Evolutionary conservation across 2,329 filamentous ascomycete species (phyloP), one percentile per base, ranked within the genome.

Genomic region (Aspergillus proliferans): DNA sequence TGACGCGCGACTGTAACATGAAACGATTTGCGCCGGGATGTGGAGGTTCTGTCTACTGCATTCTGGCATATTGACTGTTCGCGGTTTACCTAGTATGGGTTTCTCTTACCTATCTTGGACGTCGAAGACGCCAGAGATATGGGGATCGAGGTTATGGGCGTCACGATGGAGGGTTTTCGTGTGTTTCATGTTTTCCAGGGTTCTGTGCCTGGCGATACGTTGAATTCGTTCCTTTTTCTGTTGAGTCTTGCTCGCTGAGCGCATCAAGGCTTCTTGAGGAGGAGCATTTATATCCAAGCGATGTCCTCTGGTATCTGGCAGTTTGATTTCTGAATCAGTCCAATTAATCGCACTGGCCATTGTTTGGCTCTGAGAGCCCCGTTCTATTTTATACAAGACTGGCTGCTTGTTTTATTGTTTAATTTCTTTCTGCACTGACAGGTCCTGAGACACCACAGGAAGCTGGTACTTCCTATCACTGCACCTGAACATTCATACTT

Each of bases 201-300:
- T 62, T 61, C 58, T 56, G 47, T 49, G 57, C 53, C 40, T 58
- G 51, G 58, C 53, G 53, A 47, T 54, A 53, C 58, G 55, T 54
- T 56, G 52, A 50, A 47, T 53, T 47, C 3, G 9, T 49, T 47
- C 57, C 60, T 54, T 58, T 60, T 62, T 57, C 55, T 61, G 57
- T 57, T 55, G 26, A 12, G 26, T 30, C 26, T 30, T 30, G 26
- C 26, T 30, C 26, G 10, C 26, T 30, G 26, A 30, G 26, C 26
- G 26, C 26, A 30, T 54, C 55, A 56, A 54, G 53, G 51, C 48
- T 47, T 43, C 46, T 52, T 42, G 34, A 47, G 26, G 42, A 54
- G 46, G 58, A 59, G 48, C 66, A 71, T 71, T 71, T 71, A 71
- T 65, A 64, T 63, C 63, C 62, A 66, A 59, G 55, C 57, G 47